Conservation (phyloP, 2,329 filamentous ascomycete genomes). For the Ploettnerulaceae sp. region DNA sequence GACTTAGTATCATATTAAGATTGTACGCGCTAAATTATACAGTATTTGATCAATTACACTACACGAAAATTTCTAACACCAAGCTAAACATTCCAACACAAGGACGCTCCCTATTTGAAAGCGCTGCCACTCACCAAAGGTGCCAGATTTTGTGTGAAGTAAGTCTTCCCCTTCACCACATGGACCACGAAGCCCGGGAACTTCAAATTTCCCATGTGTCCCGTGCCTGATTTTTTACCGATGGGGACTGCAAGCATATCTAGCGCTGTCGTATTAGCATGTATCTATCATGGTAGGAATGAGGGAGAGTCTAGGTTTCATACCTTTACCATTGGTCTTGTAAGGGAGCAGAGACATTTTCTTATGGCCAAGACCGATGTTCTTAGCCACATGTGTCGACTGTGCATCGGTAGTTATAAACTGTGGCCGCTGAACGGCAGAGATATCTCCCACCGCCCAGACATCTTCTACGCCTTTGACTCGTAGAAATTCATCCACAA, state of each 20-base stretch:
- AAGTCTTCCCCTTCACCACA: conserved; percentile 24
- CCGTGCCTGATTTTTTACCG: conserved; percentile 38
- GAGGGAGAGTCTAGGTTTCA: conserved; percentile 1
- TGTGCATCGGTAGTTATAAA: conserved; percentile 23
- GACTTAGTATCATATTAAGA: background rate
- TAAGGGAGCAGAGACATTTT: conserved; percentile 20
- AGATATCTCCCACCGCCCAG: conserved; percentile 31
- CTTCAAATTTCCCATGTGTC: conserved; percentile 29
- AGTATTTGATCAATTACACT: background rate
- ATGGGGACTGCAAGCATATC: conserved; percentile 30
- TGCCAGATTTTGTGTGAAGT: conserved; percentile 26
- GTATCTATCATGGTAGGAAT: background rate
- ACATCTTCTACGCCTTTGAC: conserved; percentile 39
- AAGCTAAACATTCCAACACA: background rate
- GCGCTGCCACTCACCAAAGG: conserved; percentile 19
- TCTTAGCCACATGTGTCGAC: conserved; percentile 25
- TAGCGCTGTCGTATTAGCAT: background rate
- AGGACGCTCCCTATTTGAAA: background rate
- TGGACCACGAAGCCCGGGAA: conserved; percentile 28
- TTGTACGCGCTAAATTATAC: too few relatives aligned
- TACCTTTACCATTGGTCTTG: conserved; percentile 18
- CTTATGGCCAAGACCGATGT: conserved; percentile 20
- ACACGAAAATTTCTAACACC: background rate
- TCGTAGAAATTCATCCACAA: conserved; percentile 47
- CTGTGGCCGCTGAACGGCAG: conserved; percentile 24